These are phyloP conservation scores for Pichia heedii DNA, from an alignment of 805 yeast species.

Conservation along the genomic window DNA sequence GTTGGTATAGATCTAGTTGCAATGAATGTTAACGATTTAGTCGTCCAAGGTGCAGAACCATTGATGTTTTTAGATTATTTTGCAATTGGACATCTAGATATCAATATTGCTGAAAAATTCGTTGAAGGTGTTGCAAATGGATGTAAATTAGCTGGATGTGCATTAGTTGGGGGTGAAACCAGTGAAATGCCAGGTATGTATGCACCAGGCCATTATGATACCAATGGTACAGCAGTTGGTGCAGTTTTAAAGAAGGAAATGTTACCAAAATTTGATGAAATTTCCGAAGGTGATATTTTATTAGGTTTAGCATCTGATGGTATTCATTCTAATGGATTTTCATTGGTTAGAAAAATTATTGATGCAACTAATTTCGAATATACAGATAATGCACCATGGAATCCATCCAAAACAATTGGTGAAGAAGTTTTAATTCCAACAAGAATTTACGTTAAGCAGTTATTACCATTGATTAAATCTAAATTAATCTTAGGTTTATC, in stretches of 20 bases:
- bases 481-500: constrained; percentile 79
- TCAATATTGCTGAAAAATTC: constrained; percentile 74
- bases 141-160: constrained; percentile 91
- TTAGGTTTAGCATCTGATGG: constrained; percentile 89
- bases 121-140: constrained; percentile 96
- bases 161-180: constrained; percentile 98
- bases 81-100: constrained; percentile 89
- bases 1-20: constrained; percentile 98
- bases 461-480: constrained; percentile 63
- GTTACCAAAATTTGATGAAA: constrained; percentile 58
- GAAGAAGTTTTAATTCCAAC: constrained; percentile 85
- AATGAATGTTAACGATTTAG: constrained; percentile 96
- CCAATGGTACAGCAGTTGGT: constrained; percentile 98
- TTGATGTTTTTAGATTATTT: constrained; percentile 90
- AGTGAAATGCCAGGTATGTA: constrained; percentile 99
- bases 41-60: constrained; percentile 99
- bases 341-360: constrained; percentile 85
- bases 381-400: constrained; percentile 82
- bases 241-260: constrained; percentile 74
- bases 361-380: constrained; percentile 67
- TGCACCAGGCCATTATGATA: constrained; percentile 90
- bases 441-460: constrained; percentile 85
- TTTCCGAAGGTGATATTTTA: constrained; percentile 73
- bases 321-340: constrained; percentile 93
- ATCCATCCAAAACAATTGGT: constrained; percentile 61